These are phyloP conservation scores for Nadsonia commutata DNA, from an alignment of 1,139 yeast genomes.

Conservation along the genomic window DNA sequence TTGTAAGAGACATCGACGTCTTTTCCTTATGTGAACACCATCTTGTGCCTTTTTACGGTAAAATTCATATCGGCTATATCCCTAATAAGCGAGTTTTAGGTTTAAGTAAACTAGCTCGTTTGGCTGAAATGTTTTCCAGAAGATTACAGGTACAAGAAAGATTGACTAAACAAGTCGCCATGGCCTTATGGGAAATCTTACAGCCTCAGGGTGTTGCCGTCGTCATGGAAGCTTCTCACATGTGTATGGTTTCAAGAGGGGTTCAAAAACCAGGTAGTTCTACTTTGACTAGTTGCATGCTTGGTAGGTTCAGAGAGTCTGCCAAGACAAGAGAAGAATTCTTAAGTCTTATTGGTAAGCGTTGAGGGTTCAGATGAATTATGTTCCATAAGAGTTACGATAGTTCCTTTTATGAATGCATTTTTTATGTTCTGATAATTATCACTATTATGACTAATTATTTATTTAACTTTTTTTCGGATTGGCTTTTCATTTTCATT, in stretches of 20 bases:
- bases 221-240: constrained; percentile 92
- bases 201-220: constrained; percentile 97
- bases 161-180: constrained; percentile 89
- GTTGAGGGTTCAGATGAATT: no score
- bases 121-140: constrained; percentile 94
- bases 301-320: constrained; percentile 84
- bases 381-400: no score
- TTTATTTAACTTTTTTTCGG: background rate
- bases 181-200: constrained; percentile 81
- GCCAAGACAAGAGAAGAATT: constrained; percentile 96
- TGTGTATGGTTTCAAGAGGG: constrained; percentile 99
- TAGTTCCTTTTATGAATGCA: background rate
- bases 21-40: constrained; percentile 95
- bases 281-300: constrained; percentile 92
- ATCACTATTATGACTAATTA: background rate
- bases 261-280: constrained; percentile 90
- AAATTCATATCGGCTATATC: constrained; percentile 90
- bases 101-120: constrained; percentile 77
- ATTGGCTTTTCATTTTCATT: background rate
- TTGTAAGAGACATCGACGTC: constrained; percentile 86
- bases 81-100: constrained; percentile 95
- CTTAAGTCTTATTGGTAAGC: constrained; percentile 59
- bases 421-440: background rate
- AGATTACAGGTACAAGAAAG: constrained; percentile 95
- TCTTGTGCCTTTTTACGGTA: constrained; percentile 91